Evolutionary conservation across 345 rosid species (phyloP), one percentile per base, ranked within the genome.

Genomic region (Streptanthus diversifolius): DNA sequence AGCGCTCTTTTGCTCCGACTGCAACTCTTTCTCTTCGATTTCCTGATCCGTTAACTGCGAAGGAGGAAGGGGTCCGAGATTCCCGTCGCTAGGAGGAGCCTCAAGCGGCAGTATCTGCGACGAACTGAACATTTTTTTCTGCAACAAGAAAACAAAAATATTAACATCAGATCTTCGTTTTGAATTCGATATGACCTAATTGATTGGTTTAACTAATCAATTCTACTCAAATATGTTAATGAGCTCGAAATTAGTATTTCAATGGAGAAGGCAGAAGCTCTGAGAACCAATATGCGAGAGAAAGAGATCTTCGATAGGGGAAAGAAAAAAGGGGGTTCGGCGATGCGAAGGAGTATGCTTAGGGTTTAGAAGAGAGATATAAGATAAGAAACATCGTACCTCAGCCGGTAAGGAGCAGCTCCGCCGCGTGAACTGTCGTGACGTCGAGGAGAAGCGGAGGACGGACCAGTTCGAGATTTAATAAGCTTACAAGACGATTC

Each of bases 1-100:
- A 47, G 68, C 79, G 36, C 64, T 81, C 47, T 40, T 70, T 47
- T 72, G 83, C 68, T 86, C 89, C 24, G 83, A 88, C 80, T 63
- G 80, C 33, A 44, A 54, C 5, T 69, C 67, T 22, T 12, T 73
- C 56, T 85, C 92, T 52, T 80, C 85, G 41, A 37, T 61, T 56
- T 73, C 75, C 47, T 77, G 73, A 45, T 85, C 93, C 1, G 78
- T 67, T 73, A 86, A 56, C 47, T 91, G 93, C 57, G 90, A 79
- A 7, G 80, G 82, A 13, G 93, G 93, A 71, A 82, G 83, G 6
- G 87, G 74, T 30, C 87, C 87, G 22, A 85, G 81, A 57, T 86
- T 67, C 55, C 95, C 95, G 72, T 84, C 86, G 0, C 79, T 17
- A 6, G 96, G 86, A 55, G 97, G 93, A 45, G 96, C 97, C 30